Conservation (phyloP, 768 basidiomycete genomes). For the Suillus fuscotomentosus region DNA sequence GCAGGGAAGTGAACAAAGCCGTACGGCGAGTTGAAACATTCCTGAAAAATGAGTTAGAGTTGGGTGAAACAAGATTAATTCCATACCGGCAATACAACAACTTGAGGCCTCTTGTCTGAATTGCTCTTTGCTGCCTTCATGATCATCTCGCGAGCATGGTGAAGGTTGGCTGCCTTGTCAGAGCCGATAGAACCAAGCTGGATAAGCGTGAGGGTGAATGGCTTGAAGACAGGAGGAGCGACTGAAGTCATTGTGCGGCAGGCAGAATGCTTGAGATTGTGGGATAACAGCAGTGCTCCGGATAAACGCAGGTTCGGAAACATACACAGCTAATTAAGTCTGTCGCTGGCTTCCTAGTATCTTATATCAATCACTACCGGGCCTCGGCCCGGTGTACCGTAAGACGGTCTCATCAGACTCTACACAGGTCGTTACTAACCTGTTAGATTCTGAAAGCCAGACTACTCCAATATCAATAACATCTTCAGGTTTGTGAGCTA, state of each 20-base stretch:
- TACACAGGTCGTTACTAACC: no score
- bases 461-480: not conserved
- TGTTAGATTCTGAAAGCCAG: not conserved
- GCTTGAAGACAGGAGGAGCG: constrained; percentile 47
- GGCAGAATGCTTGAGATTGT: no score
- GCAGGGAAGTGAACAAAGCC: constrained; percentile 77
- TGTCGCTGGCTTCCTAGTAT: no score
- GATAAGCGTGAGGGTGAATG: constrained; percentile 85
- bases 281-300: not conserved
- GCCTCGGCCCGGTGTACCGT: not conserved
- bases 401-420: not conserved
- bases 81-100: constrained; percentile 83
- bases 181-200: constrained; percentile 78
- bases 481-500: not conserved
- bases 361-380: not conserved
- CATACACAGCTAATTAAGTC: not conserved
- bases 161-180: constrained; percentile 77
- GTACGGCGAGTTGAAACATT: constrained; percentile 89
- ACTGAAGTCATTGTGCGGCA: constrained; percentile 25
- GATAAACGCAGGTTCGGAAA: not conserved
- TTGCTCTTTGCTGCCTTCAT: constrained; percentile 55
- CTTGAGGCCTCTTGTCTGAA: constrained; percentile 55
- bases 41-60: constrained; percentile 41
- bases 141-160: constrained; percentile 80
- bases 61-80: not conserved